phyloP scores from a whole-genome alignment of 73 alveolate species.

The Halteria grandinella region DNA sequence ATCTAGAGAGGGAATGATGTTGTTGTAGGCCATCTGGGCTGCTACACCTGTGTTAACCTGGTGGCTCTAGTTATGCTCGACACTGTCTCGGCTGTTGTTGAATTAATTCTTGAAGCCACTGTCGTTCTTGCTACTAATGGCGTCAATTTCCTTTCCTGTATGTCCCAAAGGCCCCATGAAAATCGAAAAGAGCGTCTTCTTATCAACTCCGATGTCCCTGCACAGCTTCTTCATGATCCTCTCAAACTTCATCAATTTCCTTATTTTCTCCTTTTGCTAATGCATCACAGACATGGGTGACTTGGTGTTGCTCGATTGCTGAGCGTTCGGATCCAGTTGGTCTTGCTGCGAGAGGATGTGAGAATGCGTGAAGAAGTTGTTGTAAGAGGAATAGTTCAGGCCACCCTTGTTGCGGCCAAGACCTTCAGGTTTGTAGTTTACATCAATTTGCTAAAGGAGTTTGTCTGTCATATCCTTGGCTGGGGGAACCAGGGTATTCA shows the following conservation, averaged over 20 bases:
- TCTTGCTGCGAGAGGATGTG: too few species aligned
- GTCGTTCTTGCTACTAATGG: not conserved
- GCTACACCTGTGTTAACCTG: slow-evolving; percentile 40
- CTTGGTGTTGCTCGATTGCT: too few species aligned
- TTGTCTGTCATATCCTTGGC: too few species aligned
- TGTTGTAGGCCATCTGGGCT: slow-evolving; percentile 39
- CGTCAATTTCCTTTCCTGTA: not conserved
- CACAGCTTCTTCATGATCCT: slow-evolving; percentile 41
- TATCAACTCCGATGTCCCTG: slow-evolving; percentile 31
- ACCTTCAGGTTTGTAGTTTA: too few species aligned
- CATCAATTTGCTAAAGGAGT: too few species aligned
- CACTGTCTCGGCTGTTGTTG: not conserved
- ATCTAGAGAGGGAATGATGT: not conserved
- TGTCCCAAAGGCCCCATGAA: too few species aligned
- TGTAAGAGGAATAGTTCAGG: too few species aligned
- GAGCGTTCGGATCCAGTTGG: too few species aligned
- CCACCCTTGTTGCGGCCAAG: too few species aligned
- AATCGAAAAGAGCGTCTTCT: slow-evolving; percentile 7
- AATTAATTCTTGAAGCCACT: slow-evolving; percentile 10
- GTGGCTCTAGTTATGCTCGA: not conserved
- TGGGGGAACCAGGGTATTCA: not conserved
- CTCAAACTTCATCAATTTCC: slow-evolving; percentile 35
- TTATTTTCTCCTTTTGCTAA: slow-evolving; percentile 24
- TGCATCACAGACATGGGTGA: too few species aligned
- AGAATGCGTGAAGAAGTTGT: too few species aligned